These are phyloP conservation scores for Inga oerstediana DNA, from an alignment of 306 rosid species.

Conservation along the genomic window DNA sequence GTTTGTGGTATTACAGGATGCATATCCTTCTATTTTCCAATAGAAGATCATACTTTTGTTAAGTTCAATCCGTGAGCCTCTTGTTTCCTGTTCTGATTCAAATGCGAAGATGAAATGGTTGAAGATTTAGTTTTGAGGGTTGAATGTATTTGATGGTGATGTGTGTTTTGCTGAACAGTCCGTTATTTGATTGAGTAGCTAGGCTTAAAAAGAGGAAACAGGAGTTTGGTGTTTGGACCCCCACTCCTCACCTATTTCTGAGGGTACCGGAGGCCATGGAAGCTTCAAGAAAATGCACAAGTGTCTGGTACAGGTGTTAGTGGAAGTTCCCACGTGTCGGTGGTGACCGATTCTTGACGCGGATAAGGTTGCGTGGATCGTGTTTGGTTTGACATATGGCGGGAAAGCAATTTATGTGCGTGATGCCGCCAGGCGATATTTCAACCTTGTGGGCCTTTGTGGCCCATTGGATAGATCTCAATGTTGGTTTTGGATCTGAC, in stretches of 20 bases:
- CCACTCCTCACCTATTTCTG: neutral
- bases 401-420: neutral
- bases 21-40: slow-evolving; percentile 18
- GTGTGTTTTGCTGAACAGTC: neutral
- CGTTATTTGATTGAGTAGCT: neutral
- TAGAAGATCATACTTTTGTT: slow-evolving; percentile 17
- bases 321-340: neutral
- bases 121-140: neutral
- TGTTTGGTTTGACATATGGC: neutral
- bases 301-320: neutral
- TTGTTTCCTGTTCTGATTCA: neutral
- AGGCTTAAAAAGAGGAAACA: neutral
- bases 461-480: neutral
- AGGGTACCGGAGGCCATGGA: neutral
- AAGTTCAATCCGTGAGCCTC: neutral
- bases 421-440: neutral
- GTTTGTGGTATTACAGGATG: slow-evolving; percentile 22
- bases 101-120: neutral
- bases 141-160: neutral
- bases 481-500: neutral
- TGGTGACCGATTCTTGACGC: neutral
- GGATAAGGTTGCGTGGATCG: neutral
- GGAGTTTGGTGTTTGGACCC: neutral
- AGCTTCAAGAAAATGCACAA: neutral
- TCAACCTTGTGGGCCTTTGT: neutral